Base-by-base conservation (phyloP, 106 monocot genomes). In the Phalaenopsis equestris region DNA sequence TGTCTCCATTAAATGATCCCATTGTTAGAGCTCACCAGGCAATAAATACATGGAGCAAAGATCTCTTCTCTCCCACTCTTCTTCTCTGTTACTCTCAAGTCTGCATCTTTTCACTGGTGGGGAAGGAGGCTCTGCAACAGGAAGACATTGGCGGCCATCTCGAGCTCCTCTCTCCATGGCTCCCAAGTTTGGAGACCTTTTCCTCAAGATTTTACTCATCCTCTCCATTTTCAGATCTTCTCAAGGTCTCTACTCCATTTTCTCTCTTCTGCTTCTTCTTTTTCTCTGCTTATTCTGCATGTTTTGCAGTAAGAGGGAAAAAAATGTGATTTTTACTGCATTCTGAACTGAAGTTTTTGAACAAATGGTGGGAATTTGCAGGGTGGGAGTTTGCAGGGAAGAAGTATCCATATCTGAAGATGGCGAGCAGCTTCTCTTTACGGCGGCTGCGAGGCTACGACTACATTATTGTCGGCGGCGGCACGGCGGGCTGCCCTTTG, bases 401-500 rank as follows among this genome's bases (percentile, higher is more conserved):
- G 42, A 78, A 49, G 41, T 52, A 73, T 56, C 83, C 83, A 37
- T 16, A 83, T 47, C 67, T 81, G n/a, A 82, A 74, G 61, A 78
- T 82, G 57, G 92, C 92, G 23, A 92, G 92, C 81, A 82, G 82
- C 37, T 92, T 89, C 80, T 58, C 84, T 23, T 42, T 80, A 47
- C 38, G 55, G 43, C 41, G 70, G 47, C 9, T 65, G 3, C 43
- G 67, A 5, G 70, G 43, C 0, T 93, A 82, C 39, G 88, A 90
- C 82, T 93, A 93, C 90, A 90, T 93, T 16, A 80, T 93, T 7
- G 78, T 93, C 43, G 93, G 93, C 23, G 90, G 93, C 2, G 93
- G 93, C 61, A 93, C 93, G 47, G 88, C 90, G 4, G 93, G 88
- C 11, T 93, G 93, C 75, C 93, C 93, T 7, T 67, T 93, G 81